phyloP scores from a whole-genome alignment of 768 basidiomycete genomes.

The Termitomyces eurrhizus region DNA sequence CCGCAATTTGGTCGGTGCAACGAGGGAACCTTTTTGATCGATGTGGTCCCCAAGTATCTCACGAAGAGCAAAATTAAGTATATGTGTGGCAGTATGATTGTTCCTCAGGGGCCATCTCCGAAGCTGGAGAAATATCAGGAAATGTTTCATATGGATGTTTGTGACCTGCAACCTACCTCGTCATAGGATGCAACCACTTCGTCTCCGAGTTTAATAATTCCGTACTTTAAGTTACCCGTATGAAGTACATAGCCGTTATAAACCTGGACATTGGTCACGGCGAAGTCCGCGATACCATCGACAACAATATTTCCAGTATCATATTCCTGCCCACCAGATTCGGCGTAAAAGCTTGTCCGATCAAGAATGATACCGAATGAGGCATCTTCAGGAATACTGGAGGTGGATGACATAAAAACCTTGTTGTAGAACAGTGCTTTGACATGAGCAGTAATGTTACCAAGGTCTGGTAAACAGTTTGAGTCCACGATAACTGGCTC shows the following conservation, averaged over 20 bases:
- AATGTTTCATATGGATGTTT: not conserved
- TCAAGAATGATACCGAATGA: conserved; percentile 87
- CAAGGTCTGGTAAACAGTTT: conserved; percentile 50
- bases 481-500: not conserved
- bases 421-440: conserved; percentile 85
- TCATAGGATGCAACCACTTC: conserved; percentile 89
- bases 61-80: conserved; percentile 90
- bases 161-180: conserved; percentile 49
- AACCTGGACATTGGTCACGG: conserved; percentile 89
- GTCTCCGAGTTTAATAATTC: conserved; percentile 72
- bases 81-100: conserved; percentile 98
- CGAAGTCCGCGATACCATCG: conserved; percentile 88
- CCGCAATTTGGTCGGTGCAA: conserved; percentile 91
- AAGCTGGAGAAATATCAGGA: conserved; percentile 41
- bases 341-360: conserved; percentile 94
- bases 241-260: conserved; percentile 97
- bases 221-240: conserved; percentile 88
- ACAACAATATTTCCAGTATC: conserved; percentile 95
- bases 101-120: conserved; percentile 95
- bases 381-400: conserved; percentile 56
- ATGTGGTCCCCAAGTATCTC: conserved; percentile 96
- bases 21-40: conserved; percentile 97
- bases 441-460: conserved; percentile 71
- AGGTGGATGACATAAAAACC: conserved; percentile 66
- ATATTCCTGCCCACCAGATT: conserved; percentile 95